Conservation (phyloP, 371 early-diverging fungal genomes). For the Haplosporangium sp. region DNA sequence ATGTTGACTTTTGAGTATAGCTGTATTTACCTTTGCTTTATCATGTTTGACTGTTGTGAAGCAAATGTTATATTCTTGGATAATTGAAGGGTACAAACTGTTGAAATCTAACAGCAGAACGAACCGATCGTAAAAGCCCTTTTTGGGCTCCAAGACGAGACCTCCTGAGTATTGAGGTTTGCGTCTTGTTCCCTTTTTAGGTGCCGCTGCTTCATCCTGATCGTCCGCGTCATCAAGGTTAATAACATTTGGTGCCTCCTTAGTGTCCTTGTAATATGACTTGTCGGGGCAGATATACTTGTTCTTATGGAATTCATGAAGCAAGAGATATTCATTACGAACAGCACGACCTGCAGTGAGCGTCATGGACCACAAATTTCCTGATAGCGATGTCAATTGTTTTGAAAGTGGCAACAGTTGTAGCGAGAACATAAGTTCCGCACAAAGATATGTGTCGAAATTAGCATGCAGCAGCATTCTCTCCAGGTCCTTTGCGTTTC, state of each 20-base stretch:
- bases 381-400: slow-evolving; percentile 94
- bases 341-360: slow-evolving; percentile 97
- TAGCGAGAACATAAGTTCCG: slow-evolving; percentile 87
- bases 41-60: slow-evolving; percentile 95
- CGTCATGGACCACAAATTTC: slow-evolving; percentile 93
- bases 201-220: slow-evolving; percentile 51
- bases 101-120: slow-evolving; percentile 99
- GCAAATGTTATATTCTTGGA: slow-evolving; percentile 99
- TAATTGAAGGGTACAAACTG: slow-evolving; percentile 99
- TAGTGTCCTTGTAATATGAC: slow-evolving; percentile 35
- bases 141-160: slow-evolving; percentile 98
- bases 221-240: slow-evolving; percentile 36
- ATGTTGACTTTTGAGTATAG: not conserved
- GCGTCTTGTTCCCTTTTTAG: slow-evolving; percentile 67
- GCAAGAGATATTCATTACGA: slow-evolving; percentile 96
- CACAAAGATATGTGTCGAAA: slow-evolving; percentile 86
- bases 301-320: slow-evolving; percentile 96
- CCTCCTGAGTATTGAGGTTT: slow-evolving; percentile 99
- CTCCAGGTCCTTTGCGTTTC: slow-evolving; percentile 67
- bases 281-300: slow-evolving; percentile 96
- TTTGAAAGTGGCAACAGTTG: slow-evolving; percentile 94
- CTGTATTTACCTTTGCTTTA: slow-evolving; percentile 19
- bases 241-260: slow-evolving; percentile 6
- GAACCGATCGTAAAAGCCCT: slow-evolving; percentile 97
- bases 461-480: slow-evolving; percentile 84